Percentiles rank a stretch among this genome's conserved stretches.
phyloP scores from a whole-genome alignment of 2,329 filamentous ascomycete species.

The Alternaria longipes region DNA sequence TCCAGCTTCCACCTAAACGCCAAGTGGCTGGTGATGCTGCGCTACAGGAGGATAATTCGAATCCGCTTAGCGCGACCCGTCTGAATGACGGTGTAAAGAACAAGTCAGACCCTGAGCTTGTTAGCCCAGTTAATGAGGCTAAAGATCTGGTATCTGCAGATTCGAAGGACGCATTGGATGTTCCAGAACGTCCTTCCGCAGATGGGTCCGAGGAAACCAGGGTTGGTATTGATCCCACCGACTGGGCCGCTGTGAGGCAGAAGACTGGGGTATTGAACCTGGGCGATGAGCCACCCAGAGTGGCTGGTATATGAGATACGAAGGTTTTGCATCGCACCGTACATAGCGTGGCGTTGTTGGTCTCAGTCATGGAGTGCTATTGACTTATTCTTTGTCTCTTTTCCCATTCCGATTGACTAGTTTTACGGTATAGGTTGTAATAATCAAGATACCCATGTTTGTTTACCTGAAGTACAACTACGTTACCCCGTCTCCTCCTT shows the following conservation, averaged over 20 bases:
- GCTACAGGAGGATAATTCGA: conserved; percentile 13
- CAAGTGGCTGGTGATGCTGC: not conserved
- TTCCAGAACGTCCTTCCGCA: conserved; percentile 9
- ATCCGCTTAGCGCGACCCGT: conserved; percentile 15
- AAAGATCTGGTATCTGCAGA: not conserved
- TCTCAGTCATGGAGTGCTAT: not conserved
- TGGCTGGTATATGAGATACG: not conserved
- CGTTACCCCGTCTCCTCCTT: no score
- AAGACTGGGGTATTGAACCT: not conserved
- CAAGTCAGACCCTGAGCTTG: conserved; percentile 16
- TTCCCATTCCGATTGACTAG: not conserved
- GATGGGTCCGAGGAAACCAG: conserved; percentile 24
- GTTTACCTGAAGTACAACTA: not conserved
- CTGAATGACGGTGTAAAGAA: conserved; percentile 7
- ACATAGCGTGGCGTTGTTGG: not conserved
- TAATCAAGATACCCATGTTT: conserved; percentile 1
- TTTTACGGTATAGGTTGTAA: not conserved
- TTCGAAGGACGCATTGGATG: not conserved
- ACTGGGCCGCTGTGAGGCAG: conserved; percentile 7
- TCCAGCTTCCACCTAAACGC: conserved; percentile 8
- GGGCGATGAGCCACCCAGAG: not conserved
- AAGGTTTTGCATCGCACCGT: not conserved
- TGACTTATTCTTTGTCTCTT: not conserved
- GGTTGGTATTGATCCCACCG: conserved; percentile 13
- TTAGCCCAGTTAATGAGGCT: not conserved